Evolutionary conservation across 768 basidiomycete species (phyloP), one percentile per base, ranked within the genome.

Genomic region (Tremella mesenterica): DNA sequence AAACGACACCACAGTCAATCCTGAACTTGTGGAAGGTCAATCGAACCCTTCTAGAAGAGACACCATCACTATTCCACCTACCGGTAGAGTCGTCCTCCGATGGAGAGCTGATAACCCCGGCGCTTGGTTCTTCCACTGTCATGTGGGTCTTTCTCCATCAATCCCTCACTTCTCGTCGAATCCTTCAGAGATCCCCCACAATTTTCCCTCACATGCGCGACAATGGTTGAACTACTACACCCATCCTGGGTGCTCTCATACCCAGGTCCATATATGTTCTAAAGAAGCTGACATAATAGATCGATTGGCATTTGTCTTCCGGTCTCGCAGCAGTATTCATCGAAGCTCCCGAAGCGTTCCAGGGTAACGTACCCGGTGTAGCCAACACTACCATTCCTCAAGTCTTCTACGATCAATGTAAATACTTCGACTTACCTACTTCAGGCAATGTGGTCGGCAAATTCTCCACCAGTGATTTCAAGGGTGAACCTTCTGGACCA

Each of bases 71-170:
- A 81, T 95, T 47, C 85, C 86, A 2, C 78, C 81, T 3, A 78
- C 78, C 54, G 74, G 79, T 18, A 83, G 83, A 2, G 85, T 80
- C 10, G 86, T 85, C 0, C 74, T 99, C 41, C 82, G 89, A 20
- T 73, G 91, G 63, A 75, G 84, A 44, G 88, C 88, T 1, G 87
- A 97, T 71, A 97, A 97, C 74, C 93, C 93, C 0, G 93, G 93
- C 10, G 83, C 80, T 7, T 92, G 88, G 67, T 59, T 74, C 55
- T 69, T 73, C 61, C 72, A 70, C 53, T 71, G 71, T 88, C 70
- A 89, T 83, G 83, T 76, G 41, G 28, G 45, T 63, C n/a, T 10
- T 13, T 30, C n/a, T 10, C 12, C 27, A 14, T 18, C 12, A 12
- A 18, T 36, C 34, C 12, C 34, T 12, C 34, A 36, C 12, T 18